Conservation (phyloP, 345 rosid genomes). For the Xanthoceras sorbifolium region DNA sequence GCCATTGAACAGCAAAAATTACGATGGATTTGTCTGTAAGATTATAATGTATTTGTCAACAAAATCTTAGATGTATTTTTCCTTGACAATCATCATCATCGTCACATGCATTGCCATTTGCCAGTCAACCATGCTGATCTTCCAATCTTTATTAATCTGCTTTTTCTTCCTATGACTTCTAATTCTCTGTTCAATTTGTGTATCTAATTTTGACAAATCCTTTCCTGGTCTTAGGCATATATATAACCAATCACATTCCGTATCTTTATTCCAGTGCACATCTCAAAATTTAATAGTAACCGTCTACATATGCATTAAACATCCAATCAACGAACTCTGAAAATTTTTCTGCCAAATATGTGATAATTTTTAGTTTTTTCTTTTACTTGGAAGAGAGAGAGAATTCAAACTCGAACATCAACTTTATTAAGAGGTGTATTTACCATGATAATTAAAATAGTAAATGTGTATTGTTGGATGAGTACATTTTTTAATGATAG, state of each 20-base stretch:
- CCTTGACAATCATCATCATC: too few relatives aligned
- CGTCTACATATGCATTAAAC: background rate
- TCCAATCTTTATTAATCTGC: background rate
- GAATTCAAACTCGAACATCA: too few relatives aligned
- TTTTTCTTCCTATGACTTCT: background rate
- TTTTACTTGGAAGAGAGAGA: too few relatives aligned
- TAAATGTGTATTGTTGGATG: too few relatives aligned
- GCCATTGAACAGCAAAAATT: background rate
- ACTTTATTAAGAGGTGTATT: too few relatives aligned
- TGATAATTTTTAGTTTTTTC: too few relatives aligned
- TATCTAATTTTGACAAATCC: background rate
- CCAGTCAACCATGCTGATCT: background rate
- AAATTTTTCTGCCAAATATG: background rate
- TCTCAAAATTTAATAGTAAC: background rate
- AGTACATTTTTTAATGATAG: too few relatives aligned
- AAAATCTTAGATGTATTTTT: background rate
- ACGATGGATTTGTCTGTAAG: background rate
- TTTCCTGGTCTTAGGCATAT: too few relatives aligned
- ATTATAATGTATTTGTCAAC: background rate
- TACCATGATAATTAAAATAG: too few relatives aligned
- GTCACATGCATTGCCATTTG: too few relatives aligned
- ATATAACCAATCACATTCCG: background rate
- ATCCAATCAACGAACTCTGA: background rate
- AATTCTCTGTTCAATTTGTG: background rate
- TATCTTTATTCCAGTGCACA: background rate